phyloP scores from a whole-genome alignment of 805 yeast genomes.

The Isabelozyma pseudorhagii region DNA sequence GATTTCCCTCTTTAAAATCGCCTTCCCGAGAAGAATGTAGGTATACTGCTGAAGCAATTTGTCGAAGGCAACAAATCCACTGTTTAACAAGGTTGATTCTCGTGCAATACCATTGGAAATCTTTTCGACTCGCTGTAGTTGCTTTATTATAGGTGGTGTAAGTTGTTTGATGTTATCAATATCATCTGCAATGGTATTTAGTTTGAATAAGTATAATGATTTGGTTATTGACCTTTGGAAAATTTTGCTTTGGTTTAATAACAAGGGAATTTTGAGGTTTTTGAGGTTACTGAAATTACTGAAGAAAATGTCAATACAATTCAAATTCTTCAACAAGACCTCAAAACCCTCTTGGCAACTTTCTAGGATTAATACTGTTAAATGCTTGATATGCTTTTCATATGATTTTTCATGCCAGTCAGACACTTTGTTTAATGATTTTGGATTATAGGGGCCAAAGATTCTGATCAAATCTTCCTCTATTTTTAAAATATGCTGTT shows the following conservation, averaged over 20 bases:
- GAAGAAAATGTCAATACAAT: constrained; percentile 38
- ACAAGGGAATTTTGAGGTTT: constrained; percentile 34
- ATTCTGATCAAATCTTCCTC: constrained; percentile 31
- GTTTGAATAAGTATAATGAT: constrained; percentile 21
- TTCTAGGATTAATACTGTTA: constrained; percentile 14
- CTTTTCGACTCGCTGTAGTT: constrained; percentile 33
- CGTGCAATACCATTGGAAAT: constrained; percentile 36
- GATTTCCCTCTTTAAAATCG: constrained; percentile 35
- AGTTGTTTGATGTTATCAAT: constrained; percentile 15
- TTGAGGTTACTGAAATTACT: constrained; percentile 34
- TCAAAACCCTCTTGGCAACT: constrained; percentile 14
- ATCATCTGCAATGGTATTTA: constrained; percentile 31
- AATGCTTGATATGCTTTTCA: constrained; percentile 18
- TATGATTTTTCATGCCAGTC: constrained; percentile 25
- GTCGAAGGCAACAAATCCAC: constrained; percentile 29
- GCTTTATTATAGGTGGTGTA: constrained; percentile 20
- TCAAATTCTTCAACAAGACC: constrained; percentile 19
- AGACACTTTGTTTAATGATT: neutral
- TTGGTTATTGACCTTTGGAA: constrained; percentile 24
- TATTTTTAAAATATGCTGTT: constrained; percentile 15
- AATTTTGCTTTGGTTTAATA: constrained; percentile 28
- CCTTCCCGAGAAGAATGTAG: constrained; percentile 34
- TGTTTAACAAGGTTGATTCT: constrained; percentile 26
- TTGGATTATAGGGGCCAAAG: constrained; percentile 13
- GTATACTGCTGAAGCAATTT: constrained; percentile 35